phyloP scores from a whole-genome alignment of 345 rosid species.

The Physaria fendleri region DNA sequence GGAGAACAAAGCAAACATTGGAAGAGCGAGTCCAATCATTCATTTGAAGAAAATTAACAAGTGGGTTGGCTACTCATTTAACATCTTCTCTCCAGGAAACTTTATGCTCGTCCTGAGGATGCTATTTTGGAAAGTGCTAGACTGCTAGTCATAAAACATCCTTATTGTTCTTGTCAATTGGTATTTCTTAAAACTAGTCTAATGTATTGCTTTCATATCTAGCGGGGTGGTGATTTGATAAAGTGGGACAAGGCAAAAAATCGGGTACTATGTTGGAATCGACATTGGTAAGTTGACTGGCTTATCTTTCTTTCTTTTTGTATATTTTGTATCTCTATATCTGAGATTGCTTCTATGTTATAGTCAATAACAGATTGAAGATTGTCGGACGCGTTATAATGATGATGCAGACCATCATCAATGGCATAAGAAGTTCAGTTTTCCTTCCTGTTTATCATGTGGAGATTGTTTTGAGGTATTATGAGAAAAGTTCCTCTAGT shows the following conservation, averaged over 20 bases:
- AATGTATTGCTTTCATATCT: neutral
- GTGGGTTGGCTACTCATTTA: constrained; percentile 52
- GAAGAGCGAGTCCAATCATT: constrained; percentile 95
- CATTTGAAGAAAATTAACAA: constrained; percentile 94
- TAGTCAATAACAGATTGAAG: constrained; percentile 63
- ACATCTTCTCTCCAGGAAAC: neutral
- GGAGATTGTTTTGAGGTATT: constrained; percentile 96
- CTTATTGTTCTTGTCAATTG: neutral
- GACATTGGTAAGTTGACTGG: constrained; percentile 56
- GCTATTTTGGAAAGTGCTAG: constrained; percentile 97
- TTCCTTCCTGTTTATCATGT: constrained; percentile 87
- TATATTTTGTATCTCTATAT: neutral
- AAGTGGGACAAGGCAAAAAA: constrained; percentile 93
- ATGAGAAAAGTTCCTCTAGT: neutral
- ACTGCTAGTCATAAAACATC: constrained; percentile 25
- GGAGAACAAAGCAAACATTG: constrained; percentile 92
- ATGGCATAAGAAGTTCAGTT: constrained; percentile 80
- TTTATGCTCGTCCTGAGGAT: constrained; percentile 76
- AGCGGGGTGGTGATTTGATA: constrained; percentile 95
- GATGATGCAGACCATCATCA: constrained; percentile 97
- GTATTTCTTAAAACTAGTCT: neutral
- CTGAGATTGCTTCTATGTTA: neutral
- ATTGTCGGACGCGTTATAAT: constrained; percentile 90
- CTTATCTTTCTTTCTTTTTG: neutral
- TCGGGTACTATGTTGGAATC: constrained; percentile 90